Conservation (phyloP, 768 basidiomycete species). For the Mycena capillaripes region DNA sequence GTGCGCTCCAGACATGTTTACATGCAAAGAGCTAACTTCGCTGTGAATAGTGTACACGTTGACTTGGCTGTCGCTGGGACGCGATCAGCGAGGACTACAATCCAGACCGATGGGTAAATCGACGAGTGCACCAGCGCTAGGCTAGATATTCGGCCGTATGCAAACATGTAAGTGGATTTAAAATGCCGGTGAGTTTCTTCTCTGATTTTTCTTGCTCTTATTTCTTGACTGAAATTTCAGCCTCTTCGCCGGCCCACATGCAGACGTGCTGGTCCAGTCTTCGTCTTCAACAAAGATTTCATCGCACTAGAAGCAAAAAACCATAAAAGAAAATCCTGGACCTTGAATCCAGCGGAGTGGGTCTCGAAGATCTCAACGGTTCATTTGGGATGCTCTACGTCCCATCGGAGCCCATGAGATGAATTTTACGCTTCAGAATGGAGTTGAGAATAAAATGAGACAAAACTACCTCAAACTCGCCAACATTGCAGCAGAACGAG, state of each 20-base stretch:
- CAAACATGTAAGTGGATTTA: constrained; percentile 43
- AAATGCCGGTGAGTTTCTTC: neutral
- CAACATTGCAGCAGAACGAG: too few species aligned
- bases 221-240: constrained; percentile 1
- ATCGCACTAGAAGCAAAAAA: too few species aligned
- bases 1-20: constrained; percentile 33
- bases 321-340: too few species aligned
- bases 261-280: too few species aligned
- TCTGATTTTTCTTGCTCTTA: neutral
- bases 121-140: constrained; percentile 33
- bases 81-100: constrained; percentile 50
- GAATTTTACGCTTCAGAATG: too few species aligned
- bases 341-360: too few species aligned
- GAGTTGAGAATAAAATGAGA: too few species aligned
- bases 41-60: neutral
- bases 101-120: constrained; percentile 50
- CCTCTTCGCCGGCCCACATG: constrained; percentile 22
- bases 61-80: constrained; percentile 47
- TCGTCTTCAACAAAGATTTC: too few species aligned
- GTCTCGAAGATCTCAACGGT: too few species aligned
- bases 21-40: neutral
- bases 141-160: constrained; percentile 41
- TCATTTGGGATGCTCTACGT: too few species aligned
- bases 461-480: too few species aligned
- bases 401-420: too few species aligned